Conservation (phyloP, 768 basidiomycete genomes). For the Chalciporus piperatus region DNA sequence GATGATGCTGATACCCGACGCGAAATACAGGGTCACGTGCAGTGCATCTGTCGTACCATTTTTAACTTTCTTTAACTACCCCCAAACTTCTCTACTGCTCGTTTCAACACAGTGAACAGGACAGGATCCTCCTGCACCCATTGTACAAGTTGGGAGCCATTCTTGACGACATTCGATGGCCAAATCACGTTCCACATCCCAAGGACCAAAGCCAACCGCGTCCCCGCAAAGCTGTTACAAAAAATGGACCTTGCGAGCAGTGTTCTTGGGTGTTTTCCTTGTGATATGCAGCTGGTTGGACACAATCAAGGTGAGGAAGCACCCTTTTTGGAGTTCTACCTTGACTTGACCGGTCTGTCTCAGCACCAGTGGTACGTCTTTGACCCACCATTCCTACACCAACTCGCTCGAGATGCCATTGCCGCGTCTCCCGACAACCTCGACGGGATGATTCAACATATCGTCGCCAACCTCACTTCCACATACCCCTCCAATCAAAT, state of each 20-base stretch:
- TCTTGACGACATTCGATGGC: conserved; percentile 15
- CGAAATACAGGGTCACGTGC: neutral
- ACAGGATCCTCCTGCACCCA: neutral
- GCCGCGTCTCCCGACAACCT: conserved; percentile 61
- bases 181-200: conserved; percentile 7
- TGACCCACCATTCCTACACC: conserved; percentile 66
- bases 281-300: conserved; percentile 53
- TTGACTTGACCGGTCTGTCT: neutral
- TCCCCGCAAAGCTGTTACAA: conserved; percentile 10
- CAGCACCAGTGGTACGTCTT: conserved; percentile 89
- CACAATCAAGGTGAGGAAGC: conserved; percentile 54
- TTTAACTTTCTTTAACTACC: neutral
- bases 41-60: conserved; percentile 1
- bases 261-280: conserved; percentile 26
- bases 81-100: neutral
- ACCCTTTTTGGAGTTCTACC: neutral
- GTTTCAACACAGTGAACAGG: neutral
- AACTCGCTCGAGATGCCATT: conserved; percentile 74
- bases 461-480: conserved; percentile 73
- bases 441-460: conserved; percentile 73
- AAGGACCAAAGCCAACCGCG: neutral
- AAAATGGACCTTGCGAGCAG: conserved; percentile 34
- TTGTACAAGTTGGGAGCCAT: neutral
- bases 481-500: conserved; percentile 64
- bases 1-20: no score